These are phyloP conservation scores for Aspergillus campestris DNA, from an alignment of 495 filamentous ascomycete genomes.

Conservation along the genomic window DNA sequence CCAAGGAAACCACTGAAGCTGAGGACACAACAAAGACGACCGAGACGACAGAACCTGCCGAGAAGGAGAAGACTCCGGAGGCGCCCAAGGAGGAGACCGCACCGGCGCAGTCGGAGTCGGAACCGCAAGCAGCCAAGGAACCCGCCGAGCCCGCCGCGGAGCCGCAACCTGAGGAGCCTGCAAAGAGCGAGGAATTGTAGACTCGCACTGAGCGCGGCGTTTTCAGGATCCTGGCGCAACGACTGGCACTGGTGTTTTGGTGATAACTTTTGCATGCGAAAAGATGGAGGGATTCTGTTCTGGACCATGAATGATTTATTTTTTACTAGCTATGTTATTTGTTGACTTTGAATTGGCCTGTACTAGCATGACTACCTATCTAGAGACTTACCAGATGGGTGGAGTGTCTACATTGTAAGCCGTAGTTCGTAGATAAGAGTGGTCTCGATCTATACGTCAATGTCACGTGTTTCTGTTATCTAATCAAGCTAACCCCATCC, in stretches of 20 bases:
- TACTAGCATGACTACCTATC: too few species aligned
- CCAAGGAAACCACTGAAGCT: conserved; percentile 5
- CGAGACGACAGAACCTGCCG: conserved; percentile 5
- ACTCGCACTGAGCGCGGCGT: conserved; percentile 4
- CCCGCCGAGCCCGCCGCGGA: conserved; percentile 17
- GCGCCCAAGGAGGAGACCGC: conserved; percentile 12
- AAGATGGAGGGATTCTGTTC: too few species aligned
- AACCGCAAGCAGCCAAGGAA: conserved; percentile 8
- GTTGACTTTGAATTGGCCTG: neutral
- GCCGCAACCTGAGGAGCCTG: conserved; percentile 16
- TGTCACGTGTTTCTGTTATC: neutral
- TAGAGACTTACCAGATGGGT: too few species aligned
- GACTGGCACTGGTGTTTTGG: conserved; percentile 38
- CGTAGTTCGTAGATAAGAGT: neutral
- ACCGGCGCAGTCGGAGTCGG: conserved; percentile 10
- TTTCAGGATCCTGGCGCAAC: conserved; percentile 32
- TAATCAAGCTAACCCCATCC: conserved; percentile 5
- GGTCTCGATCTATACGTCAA: neutral
- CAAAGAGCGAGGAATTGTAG: conserved; percentile 26
- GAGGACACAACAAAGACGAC: conserved; percentile 7
- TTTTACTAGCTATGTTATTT: neutral
- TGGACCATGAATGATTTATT: too few species aligned
- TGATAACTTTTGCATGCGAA: neutral
- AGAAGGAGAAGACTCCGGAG: conserved; percentile 13
- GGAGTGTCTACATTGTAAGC: too few species aligned